These are phyloP conservation scores for Magnolia kwangsiensis DNA, from an alignment of 164 flowering plant species.

Conservation along the genomic window DNA sequence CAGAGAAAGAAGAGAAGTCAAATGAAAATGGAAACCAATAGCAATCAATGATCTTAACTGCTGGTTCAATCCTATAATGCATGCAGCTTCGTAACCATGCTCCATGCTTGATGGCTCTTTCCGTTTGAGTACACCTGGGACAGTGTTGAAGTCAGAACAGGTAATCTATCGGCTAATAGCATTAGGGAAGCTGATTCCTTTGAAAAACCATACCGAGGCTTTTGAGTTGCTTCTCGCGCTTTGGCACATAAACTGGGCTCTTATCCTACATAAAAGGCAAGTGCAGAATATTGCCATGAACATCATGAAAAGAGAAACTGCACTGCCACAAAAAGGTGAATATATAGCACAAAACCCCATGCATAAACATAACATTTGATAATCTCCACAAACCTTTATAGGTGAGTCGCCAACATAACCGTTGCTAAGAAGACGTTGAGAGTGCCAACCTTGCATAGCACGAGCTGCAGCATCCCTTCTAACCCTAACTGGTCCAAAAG, in stretches of 20 bases:
- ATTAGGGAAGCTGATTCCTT: neutral
- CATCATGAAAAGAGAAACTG: neutral
- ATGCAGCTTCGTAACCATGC: constrained; percentile 50
- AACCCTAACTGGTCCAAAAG: constrained; percentile 70
- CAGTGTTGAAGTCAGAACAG: constrained; percentile 3
- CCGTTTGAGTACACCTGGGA: constrained; percentile 63
- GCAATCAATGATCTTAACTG: constrained; percentile 34
- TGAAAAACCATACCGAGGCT: constrained; percentile 46
- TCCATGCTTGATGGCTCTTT: constrained; percentile 57
- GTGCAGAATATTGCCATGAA: neutral
- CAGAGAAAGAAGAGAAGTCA: neutral
- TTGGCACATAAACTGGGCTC: constrained; percentile 36
- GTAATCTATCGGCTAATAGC: neutral
- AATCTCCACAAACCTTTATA: constrained; percentile 52
- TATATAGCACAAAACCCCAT: neutral
- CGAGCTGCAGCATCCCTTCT: constrained; percentile 97
- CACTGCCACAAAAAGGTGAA: neutral
- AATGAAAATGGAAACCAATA: neutral
- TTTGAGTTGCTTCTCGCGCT: constrained; percentile 80
- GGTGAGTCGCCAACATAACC: constrained; percentile 84
- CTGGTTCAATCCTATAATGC: constrained; percentile 49
- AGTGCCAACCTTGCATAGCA: constrained; percentile 96
- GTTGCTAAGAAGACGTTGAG: constrained; percentile 71
- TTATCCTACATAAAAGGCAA: constrained; percentile 49
- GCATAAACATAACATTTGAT: neutral